Evolutionary conservation across 768 basidiomycete genomes (phyloP), one percentile per base, ranked within the genome.

Genomic region (Gelatoporia subvermispora): DNA sequence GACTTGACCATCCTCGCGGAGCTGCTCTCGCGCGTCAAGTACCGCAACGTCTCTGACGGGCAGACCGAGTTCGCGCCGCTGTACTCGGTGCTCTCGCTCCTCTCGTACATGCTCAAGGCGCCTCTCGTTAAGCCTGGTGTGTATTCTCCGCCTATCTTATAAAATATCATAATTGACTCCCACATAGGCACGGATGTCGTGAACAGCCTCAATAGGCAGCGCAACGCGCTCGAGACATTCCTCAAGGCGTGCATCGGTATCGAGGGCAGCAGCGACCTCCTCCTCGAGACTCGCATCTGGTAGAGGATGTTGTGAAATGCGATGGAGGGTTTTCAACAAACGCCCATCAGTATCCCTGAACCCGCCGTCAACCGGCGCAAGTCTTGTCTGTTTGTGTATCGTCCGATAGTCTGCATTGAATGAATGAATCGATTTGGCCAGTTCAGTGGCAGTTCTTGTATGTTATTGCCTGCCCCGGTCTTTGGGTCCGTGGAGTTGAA

Each of bases 31-130:
- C 93, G 95, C 51, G 77, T 98, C 67, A 74, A 86, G 67, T 99
- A 96, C 74, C 88, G 91, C 61, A 76, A 81, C 57, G 60, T 66
- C 41, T 61, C 69, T 15, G 64, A 65, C 15, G 69, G 58, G 47
- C 65, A 73, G 58, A 66, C 66, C 49, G 86, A 91, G 31, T 96
- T 91, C 72, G 72, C 82, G 52, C 85, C 88, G 0, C 73, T 98
- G 17, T 91, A 99, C 78, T 79, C 88, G 3, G 88, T 99, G 50
- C 75, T 99, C 47, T 95, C 93, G 35, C 79, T 97, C 53, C 77
- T 97, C 47, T 88, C 85, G 37, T 97, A 94, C 78, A 95, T 97
- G 93, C 84, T 95, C 72, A 96, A 96, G 77, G 93, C 93, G 0
- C 92, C 93, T n/a, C 81, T 94, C 62, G 93, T 94, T 70, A 94